Evolutionary conservation across 345 rosid genomes (phyloP), one percentile per base, ranked within the genome.

Genomic region (Eucalyptus rudis): DNA sequence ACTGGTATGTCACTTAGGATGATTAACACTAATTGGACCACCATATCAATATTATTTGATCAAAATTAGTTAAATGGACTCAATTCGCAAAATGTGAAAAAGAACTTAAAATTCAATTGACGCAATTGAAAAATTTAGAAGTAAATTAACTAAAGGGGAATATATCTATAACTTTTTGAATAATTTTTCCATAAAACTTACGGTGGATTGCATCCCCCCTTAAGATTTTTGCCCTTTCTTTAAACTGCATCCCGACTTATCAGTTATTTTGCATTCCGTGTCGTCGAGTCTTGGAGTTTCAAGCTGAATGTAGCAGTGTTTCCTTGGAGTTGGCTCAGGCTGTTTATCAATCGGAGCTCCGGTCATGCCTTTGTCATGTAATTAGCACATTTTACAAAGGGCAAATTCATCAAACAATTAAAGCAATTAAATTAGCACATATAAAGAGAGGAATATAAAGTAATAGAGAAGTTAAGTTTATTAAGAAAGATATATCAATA

Each of bases 1-100:
- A 0, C 3, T 0, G 0, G 1, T 56, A 24, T 56, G 29, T 24
- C 20, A 56, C 2, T 22, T 22, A 56, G 29, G 6, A 56, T 56
- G 8, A 56, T 24, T 56, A 24, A 24, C 29, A 24, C 1, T 56
- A 2, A 56, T 22, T 24, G 12, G 13, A 22, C 5, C 13, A 10
- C 29, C 62, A 56, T 56, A 56, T 56, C 5, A 56, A 22, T 2
- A 56, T 56, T 56, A 4, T 56, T 56, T 0, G 6, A 24, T 56
- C 13, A 56, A 56, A 56, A 56, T 56, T 56, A 56, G 5, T 56
- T 4, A 0, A 56, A 24, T 56, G 1, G 2, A 56, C 12, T 56
- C 5, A 24, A 56, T 56, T 56, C 0, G 0, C 13, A 9, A 56
- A 24, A 56, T 56, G 5, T 20, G 13, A 22, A 56, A 24, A 56